Conservation (phyloP, 805 yeast species). For the Starmerella stellata region DNA sequence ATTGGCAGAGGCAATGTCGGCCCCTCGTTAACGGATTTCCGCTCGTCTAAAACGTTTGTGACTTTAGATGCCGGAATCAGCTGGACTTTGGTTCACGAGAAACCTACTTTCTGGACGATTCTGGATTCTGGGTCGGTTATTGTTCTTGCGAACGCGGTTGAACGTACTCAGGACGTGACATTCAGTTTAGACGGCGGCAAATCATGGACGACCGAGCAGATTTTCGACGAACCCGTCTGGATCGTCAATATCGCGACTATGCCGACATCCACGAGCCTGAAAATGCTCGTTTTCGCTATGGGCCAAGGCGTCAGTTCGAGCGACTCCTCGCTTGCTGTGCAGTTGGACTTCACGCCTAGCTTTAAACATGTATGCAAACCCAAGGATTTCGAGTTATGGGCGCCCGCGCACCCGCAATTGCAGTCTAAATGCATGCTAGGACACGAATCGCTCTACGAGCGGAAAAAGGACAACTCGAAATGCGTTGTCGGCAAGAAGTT, state of each 20-base stretch:
- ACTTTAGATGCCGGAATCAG: conserved; percentile 81
- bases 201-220: conserved; percentile 51
- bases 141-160: conserved; percentile 45
- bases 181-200: conserved; percentile 69
- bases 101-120: conserved; percentile 78
- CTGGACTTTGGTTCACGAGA: conserved; percentile 65
- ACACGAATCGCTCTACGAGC: conserved; percentile 41
- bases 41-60: conserved; percentile 51
- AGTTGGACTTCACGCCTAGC: conserved; percentile 40
- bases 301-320: conserved; percentile 31
- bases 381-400: conserved; percentile 49
- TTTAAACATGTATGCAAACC: conserved; percentile 39
- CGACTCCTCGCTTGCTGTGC: conserved; percentile 30
- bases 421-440: conserved; percentile 43
- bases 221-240: conserved; percentile 36
- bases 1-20: conserved; percentile 94
- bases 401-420: conserved; percentile 39
- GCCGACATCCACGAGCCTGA: conserved; percentile 76
- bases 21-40: conserved; percentile 30
- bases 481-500: conserved; percentile 34
- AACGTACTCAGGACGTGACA: conserved; percentile 37
- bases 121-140: conserved; percentile 88
- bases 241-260: conserved; percentile 70
- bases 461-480: conserved; percentile 39
- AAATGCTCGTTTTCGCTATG: conserved; percentile 47